These are phyloP conservation scores for Wallacemonas rigidus DNA, from an alignment of 208 protist genomes.

Conservation along the genomic window DNA sequence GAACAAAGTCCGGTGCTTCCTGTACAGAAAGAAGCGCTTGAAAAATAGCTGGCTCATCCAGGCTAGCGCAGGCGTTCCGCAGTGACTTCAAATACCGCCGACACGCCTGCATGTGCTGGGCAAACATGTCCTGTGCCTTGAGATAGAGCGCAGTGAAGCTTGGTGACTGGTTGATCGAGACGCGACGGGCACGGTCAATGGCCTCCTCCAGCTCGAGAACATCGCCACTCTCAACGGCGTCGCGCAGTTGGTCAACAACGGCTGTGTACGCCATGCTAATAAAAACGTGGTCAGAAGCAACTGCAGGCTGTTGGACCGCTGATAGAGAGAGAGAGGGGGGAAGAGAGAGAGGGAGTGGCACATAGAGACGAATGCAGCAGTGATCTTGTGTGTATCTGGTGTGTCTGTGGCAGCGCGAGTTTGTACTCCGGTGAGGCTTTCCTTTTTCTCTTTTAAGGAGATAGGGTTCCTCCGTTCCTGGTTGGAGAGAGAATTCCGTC, in stretches of 20 bases:
- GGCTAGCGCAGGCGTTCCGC: slow-evolving; percentile 51
- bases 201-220: slow-evolving; percentile 66
- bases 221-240: slow-evolving; percentile 66
- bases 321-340: too few species aligned
- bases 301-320: too few species aligned
- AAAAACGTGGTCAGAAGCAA: background rate
- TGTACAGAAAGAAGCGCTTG: slow-evolving; percentile 48
- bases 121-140: slow-evolving; percentile 43
- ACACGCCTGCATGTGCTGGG: slow-evolving; percentile 54
- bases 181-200: slow-evolving; percentile 23
- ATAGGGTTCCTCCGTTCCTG: too few species aligned
- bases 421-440: too few species aligned
- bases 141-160: slow-evolving; percentile 20
- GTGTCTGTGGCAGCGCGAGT: too few species aligned
- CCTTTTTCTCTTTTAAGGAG: too few species aligned
- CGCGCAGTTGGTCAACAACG: slow-evolving; percentile 31
- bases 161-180: background rate
- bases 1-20: slow-evolving; percentile 40
- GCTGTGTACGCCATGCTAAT: background rate
- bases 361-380: too few species aligned
- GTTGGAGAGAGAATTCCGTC: too few species aligned
- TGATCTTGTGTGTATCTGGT: too few species aligned
- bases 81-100: slow-evolving; percentile 57
- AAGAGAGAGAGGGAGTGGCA: too few species aligned
- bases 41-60: slow-evolving; percentile 52